Base-by-base conservation (phyloP, 2,329 filamentous ascomycete genomes). In the Venturia asperata region DNA sequence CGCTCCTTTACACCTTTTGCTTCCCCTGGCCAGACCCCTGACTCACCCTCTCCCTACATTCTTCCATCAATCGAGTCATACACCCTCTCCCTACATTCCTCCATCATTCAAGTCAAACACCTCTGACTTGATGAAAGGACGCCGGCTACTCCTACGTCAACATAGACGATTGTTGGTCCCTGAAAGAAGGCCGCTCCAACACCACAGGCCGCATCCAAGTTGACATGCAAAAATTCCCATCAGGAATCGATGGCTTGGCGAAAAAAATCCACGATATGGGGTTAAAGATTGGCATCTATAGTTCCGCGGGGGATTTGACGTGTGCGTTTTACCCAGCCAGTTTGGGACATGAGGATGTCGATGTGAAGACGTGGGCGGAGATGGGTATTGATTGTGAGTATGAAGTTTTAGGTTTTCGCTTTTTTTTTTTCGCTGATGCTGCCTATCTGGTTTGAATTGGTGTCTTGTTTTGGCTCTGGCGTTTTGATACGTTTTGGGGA, bases 201-300 rank as follows among this genome's bases (percentile, higher is more conserved):
- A 68, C 71, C 1, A 79, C 78, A 52, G 78, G 78, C 39, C 76
- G 76, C 39, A 72, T 82, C 1, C 69, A 77, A 4, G 63, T 67
- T 65, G 64, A 74, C 63, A 5, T 56, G 2, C 62, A 65, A 70
- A 39, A 70, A 69, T 66, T 81, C 76, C 58, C 42, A 4, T 34
- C 21, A 6, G 24, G 41, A 24, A 37, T 47, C n/a, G 27, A 62
- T 34, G 61, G 37, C 1, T 11, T 56, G n/a, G 30, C 47, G 3
- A 34, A 21, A 5, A 34, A 49, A 24, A 70, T 84, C 10, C 83
- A 85, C 68, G 71, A 67, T 0, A 69, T 81, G 43, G 80, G 78
- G 1, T 70, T 85, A 47, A 76, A 78, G 19, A 80, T 83, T 66
- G 83, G 82, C 41, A 82, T 84, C 71, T 84, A 84, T 70, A 78